These are phyloP conservation scores for Solanum aculeatissimum DNA, from an alignment of 305 asterid genomes.

Conservation along the genomic window DNA sequence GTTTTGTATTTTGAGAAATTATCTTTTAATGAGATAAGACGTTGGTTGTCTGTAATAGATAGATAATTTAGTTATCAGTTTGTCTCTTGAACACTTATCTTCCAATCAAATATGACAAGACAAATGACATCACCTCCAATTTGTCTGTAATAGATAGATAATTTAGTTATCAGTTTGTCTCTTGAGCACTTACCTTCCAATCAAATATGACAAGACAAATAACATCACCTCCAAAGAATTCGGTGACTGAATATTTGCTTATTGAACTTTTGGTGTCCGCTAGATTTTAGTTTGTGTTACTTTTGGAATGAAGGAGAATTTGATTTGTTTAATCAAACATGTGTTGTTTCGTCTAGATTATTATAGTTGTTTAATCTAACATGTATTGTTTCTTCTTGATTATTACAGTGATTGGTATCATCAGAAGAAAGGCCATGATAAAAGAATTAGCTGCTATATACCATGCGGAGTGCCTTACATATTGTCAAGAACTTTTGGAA, in stretches of 20 bases:
- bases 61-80: neutral
- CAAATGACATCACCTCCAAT: neutral
- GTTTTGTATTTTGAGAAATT: neutral
- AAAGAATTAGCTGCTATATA: slow-evolving; percentile 82
- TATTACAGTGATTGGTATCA: slow-evolving; percentile 72
- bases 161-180: neutral
- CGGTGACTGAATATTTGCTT: neutral
- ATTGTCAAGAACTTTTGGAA: slow-evolving; percentile 89
- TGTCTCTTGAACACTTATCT: neutral
- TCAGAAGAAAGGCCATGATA: slow-evolving; percentile 77
- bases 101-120: neutral
- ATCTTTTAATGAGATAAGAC: neutral
- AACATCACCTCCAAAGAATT: neutral
- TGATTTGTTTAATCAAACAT: neutral
- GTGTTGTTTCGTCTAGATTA: slow-evolving; percentile 2
- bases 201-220: neutral
- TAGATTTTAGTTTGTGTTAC: neutral
- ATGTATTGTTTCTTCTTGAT: slow-evolving; percentile 2
- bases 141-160: neutral
- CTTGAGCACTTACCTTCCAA: neutral
- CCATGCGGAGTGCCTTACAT: slow-evolving; percentile 85
- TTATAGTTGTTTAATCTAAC: slow-evolving; percentile 21
- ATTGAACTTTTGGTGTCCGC: neutral
- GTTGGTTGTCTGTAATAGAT: neutral
- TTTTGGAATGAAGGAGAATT: neutral